Evolutionary conservation across 768 basidiomycete genomes (phyloP), one percentile per base, ranked within the genome.

Genomic region (Panaeolus cyanescens): DNA sequence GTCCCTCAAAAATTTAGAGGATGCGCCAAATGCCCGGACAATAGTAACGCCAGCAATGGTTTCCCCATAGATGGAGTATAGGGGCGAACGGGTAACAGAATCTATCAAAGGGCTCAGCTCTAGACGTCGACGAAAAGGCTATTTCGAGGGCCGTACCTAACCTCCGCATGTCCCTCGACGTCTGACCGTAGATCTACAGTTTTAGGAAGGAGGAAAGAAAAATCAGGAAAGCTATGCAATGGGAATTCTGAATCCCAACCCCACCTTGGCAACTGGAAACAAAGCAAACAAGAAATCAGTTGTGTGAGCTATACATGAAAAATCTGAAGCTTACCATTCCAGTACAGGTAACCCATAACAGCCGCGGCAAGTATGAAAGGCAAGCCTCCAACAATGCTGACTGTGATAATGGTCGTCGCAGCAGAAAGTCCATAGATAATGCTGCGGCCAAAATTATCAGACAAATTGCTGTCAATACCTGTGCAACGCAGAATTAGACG

Each of bases 401-500:
- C 83, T 10, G 91, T 89, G 39, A 88, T 66, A 30, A 95, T 75
- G 1, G 91, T 94, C 0, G 91, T 91, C 15, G 79, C 31, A 6
- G 87, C 86, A 32, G 88, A 88, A n/a, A 95, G 74, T 20, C 76
- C 85, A 68, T 90, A 89, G 53, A 88, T 83, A 37, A 90, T 73
- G 68, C 89, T 93, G 55, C 90, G 85, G 5, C 92, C 92, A 74
- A 94, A 93, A 73, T 93, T 89, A 68, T 96, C 93, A 1, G 94
- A 84, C 63, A 94, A 82, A 56, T 71, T 85, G 65, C 92, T 93
- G 70, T 96, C 94, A 54, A 96, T 86, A 25, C 90, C 92, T 88
- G 72, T 63, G 19, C 6, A 32, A 22, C 5, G 15, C 32, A 59
- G 25, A n/a, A 17, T 54, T 1, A 10, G 12, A 9, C 1, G 17